These are phyloP conservation scores for Boletus vinaceobasis DNA, from an alignment of 768 basidiomycete species.

Conservation along the genomic window DNA sequence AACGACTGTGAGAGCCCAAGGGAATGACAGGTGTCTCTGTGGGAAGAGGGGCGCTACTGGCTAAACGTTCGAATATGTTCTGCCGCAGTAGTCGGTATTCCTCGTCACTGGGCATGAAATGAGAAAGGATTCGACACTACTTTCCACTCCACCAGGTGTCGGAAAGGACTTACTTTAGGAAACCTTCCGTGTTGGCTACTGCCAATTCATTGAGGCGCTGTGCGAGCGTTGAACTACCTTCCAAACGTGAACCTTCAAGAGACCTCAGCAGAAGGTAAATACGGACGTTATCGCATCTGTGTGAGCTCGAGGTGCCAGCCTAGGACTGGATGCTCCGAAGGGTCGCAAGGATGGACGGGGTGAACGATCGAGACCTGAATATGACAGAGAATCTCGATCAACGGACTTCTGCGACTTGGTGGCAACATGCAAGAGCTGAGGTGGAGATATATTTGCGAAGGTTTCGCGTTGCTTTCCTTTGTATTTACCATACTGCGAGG, in stretches of 20 bases:
- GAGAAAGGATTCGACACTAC: background rate
- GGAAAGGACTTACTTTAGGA: slow-evolving; percentile 56
- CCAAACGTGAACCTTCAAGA: slow-evolving; percentile 11
- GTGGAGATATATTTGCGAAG: slow-evolving; percentile 30
- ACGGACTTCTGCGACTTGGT: slow-evolving; percentile 19
- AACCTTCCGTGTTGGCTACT: slow-evolving; percentile 72
- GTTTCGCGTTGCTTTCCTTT: slow-evolving; percentile 56
- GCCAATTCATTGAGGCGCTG: slow-evolving; percentile 81
- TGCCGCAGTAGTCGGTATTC: slow-evolving; percentile 83
- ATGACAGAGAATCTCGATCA: slow-evolving; percentile 16
- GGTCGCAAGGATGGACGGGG: slow-evolving; percentile 22
- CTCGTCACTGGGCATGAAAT: slow-evolving; percentile 56
- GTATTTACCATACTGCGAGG: slow-evolving; percentile 49
- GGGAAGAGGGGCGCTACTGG: slow-evolving; percentile 55
- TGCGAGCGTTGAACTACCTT: slow-evolving; percentile 64
- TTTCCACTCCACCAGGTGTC: background rate
- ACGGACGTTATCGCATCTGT: slow-evolving; percentile 58
- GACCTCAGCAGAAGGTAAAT: slow-evolving; percentile 9
- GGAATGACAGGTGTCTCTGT: slow-evolving; percentile 63
- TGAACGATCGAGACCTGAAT: slow-evolving; percentile 12
- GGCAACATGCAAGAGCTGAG: slow-evolving; percentile 30
- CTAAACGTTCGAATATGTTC: slow-evolving; percentile 78
- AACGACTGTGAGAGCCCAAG: slow-evolving; percentile 37
- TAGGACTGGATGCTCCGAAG: slow-evolving; percentile 22
- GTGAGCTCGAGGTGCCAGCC: slow-evolving; percentile 26